Base-by-base conservation (phyloP, 805 yeast genomes). In the Yarrowia sp. region DNA sequence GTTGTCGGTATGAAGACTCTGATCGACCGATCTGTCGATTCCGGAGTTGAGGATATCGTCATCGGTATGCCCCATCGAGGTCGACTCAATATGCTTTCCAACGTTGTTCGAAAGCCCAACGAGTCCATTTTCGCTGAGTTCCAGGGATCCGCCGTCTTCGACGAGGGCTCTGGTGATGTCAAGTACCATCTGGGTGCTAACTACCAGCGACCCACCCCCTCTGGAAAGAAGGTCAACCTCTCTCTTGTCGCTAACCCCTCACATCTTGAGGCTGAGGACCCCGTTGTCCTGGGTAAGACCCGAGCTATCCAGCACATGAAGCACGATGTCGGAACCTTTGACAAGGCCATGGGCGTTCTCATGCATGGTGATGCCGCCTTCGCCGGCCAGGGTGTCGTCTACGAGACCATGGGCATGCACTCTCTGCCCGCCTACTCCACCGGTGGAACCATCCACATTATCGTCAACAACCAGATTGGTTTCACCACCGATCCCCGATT, bases 41-140 rank as follows among this genome's bases (percentile, higher is more conserved):
- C 81, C 67, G 99, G 99, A 72, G 88, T 93, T 62, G 97, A 92
- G 79, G 98, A 93, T 76, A 87, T 95, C 67, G 96, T 93, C 73
- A 88, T 95, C 72, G 99, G 99, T 81, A 95, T 95, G 98, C 98
- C 99, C 63, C 99, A 95, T 80, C 90, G 99, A 84, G 99, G 99
- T 80, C 88, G 99, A 82, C 83, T 95, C 73, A 95, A 95, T 79
- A 92, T 95, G 88, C 85, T 95, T 79, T 91, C 98, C 67, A 95
- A 95, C 81, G 98, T 95, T 72, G 98, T 95, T 58, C 89, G 99
- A 81, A 95, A 95, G 78, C 98, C 99, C 73, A 92, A 95, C 77
- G 98, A 93, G 81, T 92, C 97, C 59, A 95, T 95, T 75, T 93
- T 95, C 79, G 87, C 96, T 62, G 99, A 95, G 82, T 95, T 95